Evolutionary conservation across 2,329 filamentous ascomycete species (phyloP), one percentile per base, ranked within the genome.

Genomic region (Venturia effusa): DNA sequence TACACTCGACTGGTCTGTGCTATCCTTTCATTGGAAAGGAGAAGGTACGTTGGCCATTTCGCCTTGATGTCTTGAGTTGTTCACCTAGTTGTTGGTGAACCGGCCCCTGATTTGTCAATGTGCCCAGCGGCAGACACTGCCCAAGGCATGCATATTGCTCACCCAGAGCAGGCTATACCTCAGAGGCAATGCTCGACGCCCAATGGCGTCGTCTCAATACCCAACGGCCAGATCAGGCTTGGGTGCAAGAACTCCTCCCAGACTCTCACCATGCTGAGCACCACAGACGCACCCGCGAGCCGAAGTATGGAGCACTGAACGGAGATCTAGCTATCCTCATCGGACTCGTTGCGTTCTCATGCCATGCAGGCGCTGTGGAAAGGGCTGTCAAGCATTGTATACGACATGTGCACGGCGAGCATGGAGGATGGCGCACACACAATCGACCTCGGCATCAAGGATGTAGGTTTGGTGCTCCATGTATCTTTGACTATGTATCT

Each of bases 271-370:
- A 54, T 43, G 62, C 62, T 41, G 55, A 60, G 15, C 40, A 43
- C n/a, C 17, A 40, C 19, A 27, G 54, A 61, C 51, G 24, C 6
- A 64, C 41, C n/a, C 39, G 48, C 24, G 63, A 62, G 27, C 48
- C 32, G 13, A 30, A 22, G 11, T 61, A 66, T 40, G 65, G 65
- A 6, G 59, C 24, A 19, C 22, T 66, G 22, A 41, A 41, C 22
- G 65, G 65, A 8, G 59, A 66, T n/a, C 45, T 66, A n/a, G 64
- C 40, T 30, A 55, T 66, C 15, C 22, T 66, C 10, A 54, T 66
- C 17, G 65, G 22, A n/a, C 48, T 66, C 1, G 19, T 66, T 19
- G 65, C 65, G 11, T 66, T 66, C 10, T 65, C 64, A 1, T 15
- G 22, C 10, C 27, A 64, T 34, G 45, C 41, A 15, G 17, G 45